Evolutionary conservation across 164 flowering plant genomes (phyloP).

Genomic region (Umbellularia californica): DNA sequence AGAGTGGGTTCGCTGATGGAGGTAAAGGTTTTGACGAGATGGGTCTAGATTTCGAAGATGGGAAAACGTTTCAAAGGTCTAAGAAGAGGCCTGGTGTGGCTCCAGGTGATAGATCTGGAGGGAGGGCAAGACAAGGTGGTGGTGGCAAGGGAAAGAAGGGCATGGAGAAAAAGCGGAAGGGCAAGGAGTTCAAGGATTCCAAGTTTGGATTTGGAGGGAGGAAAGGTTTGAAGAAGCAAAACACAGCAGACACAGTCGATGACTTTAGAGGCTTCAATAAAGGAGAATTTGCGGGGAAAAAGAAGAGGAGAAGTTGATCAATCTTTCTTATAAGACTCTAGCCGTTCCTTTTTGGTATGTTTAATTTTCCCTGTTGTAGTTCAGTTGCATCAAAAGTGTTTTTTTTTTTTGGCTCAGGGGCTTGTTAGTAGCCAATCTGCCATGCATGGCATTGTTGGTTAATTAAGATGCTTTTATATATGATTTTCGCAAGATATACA

Average conservation of each 20-base stretch:
- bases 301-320: slow-evolving; percentile 41
- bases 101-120: slow-evolving; percentile 86
- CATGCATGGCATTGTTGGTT: too few species aligned
- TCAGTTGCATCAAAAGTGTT: too few species aligned
- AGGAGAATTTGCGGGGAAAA: slow-evolving; percentile 27
- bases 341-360: not conserved
- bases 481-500: too few species aligned
- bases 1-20: slow-evolving; percentile 53
- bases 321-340: not conserved
- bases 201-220: slow-evolving; percentile 56
- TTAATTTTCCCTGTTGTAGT: not conserved
- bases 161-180: slow-evolving; percentile 29
- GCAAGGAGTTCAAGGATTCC: slow-evolving; percentile 35
- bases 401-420: too few species aligned
- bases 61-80: slow-evolving; percentile 56
- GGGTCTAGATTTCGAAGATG: slow-evolving; percentile 51
- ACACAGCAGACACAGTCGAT: slow-evolving; percentile 63
- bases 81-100: slow-evolving; percentile 61
- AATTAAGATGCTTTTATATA: too few species aligned
- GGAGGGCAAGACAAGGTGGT: slow-evolving; percentile 33
- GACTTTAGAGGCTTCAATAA: slow-evolving; percentile 53
- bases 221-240: slow-evolving; percentile 83
- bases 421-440: too few species aligned
- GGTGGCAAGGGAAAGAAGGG: slow-evolving; percentile 37
- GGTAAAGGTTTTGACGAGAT: slow-evolving; percentile 39